Conservation (phyloP, 2,329 filamentous ascomycete species). For the Diplodia sapinea region DNA sequence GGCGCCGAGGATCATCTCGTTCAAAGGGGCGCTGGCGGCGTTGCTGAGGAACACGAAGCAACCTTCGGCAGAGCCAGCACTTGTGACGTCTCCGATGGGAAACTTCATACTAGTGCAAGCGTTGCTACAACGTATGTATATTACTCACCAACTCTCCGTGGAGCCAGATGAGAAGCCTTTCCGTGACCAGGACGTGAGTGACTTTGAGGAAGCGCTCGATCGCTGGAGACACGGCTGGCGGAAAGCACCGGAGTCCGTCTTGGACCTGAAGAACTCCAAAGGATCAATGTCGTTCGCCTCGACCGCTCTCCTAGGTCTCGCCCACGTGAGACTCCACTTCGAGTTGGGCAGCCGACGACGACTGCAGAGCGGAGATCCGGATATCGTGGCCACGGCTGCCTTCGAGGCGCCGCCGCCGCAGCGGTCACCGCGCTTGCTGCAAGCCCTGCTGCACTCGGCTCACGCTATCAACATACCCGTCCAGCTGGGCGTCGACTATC, state of each 20-base stretch:
- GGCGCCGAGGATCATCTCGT: neutral
- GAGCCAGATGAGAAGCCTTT: slow-evolving; percentile 33
- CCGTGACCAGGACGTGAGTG: neutral
- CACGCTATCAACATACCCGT: slow-evolving; percentile 21
- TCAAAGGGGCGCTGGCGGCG: slow-evolving; percentile 39
- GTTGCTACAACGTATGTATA: slow-evolving; percentile 11
- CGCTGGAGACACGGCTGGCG: slow-evolving; percentile 17
- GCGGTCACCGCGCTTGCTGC: slow-evolving; percentile 8
- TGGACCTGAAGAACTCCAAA: slow-evolving; percentile 11
- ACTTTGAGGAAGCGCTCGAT: slow-evolving; percentile 17
- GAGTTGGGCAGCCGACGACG: slow-evolving; percentile 22
- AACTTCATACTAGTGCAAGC: slow-evolving; percentile 21
- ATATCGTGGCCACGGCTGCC: neutral
- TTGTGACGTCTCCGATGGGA: slow-evolving; percentile 5
- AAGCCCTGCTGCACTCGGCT: slow-evolving; percentile 12
- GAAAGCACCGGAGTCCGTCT: slow-evolving; percentile 12
- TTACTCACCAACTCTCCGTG: slow-evolving; percentile 14
- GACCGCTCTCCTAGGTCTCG: slow-evolving; percentile 15
- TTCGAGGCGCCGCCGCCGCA: slow-evolving; percentile 14
- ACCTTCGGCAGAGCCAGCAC: slow-evolving; percentile 22
- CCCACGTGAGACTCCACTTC: slow-evolving; percentile 13
- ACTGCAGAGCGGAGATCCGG: slow-evolving; percentile 13
- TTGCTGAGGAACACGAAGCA: slow-evolving; percentile 36
- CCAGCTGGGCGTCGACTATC: slow-evolving; percentile 23
- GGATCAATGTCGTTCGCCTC: slow-evolving; percentile 20